Percentiles rank a stretch among this genome's conserved stretches.
Conservation (phyloP, 164 flowering plant genomes). For the Saururus chinensis region DNA sequence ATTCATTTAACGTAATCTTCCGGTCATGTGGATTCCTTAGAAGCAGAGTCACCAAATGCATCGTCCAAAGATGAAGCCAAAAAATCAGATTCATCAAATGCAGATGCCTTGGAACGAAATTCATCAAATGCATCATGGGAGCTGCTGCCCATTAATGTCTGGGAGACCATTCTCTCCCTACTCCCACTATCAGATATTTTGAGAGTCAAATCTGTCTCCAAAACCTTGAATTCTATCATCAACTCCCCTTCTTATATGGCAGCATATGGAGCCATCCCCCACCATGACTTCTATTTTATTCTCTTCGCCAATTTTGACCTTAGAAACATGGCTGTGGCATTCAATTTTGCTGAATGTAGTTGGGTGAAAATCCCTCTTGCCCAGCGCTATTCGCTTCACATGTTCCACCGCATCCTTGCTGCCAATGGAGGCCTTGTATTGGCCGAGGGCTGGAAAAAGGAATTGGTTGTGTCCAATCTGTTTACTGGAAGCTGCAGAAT, state of each 20-base stretch:
- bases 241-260: constrained; percentile 3
- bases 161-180: constrained; percentile 9
- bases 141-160: constrained; percentile 9
- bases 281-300: constrained; percentile 8
- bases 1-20: no score
- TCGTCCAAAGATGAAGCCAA: no score
- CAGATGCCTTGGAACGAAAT: not conserved
- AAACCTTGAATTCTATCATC: constrained; percentile 9
- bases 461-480: constrained; percentile 5
- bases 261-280: constrained; percentile 5
- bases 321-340: constrained; percentile 7
- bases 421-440: constrained; percentile 11
- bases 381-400: constrained; percentile 4
- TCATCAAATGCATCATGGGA: constrained; percentile 1
- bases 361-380: constrained; percentile 13
- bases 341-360: constrained; percentile 7
- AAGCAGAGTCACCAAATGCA: no score
- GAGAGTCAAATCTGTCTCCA: constrained; percentile 9
- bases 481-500: constrained; percentile 5
- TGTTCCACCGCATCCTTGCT: constrained; percentile 10
- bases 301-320: constrained; percentile 10
- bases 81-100: no score
- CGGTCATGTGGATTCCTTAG: no score
- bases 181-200: constrained; percentile 7
- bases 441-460: constrained; percentile 11